Evolutionary conservation across 2,329 filamentous ascomycete genomes (phyloP), one percentile per base, ranked within the genome.

Genomic region (Xylaria sp.): DNA sequence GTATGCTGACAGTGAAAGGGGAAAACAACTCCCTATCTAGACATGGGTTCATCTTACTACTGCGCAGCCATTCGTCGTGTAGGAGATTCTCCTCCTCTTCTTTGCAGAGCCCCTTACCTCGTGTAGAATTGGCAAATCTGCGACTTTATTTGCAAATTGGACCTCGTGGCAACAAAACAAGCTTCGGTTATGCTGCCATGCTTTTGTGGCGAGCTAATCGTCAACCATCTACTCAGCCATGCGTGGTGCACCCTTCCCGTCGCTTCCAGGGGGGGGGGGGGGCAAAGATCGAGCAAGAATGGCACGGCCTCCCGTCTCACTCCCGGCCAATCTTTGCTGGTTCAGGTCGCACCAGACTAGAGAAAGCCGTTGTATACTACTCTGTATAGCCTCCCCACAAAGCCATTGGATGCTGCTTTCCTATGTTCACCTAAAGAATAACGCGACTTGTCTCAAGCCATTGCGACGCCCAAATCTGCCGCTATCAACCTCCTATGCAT

Each of bases 291-390:
- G 57, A 31, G 25, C 57, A 55, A 55, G 53, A 60, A 48, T 65
- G 46, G 63, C 60, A 65, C 60, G 63, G 60, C 63, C 60, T 63
- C 60, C 63, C 63, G 63, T 65, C 58, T 59, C 62, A 53, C 59
- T 62, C 62, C 58, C 59, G 21, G 43, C 27, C 35, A 27, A 27
- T 60, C 27, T 7, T 46, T 31, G 43, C 46, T 13, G 27, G 25
- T 54, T 19, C 60, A 41, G n/a, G n/a, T n/a, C n/a, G n/a, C n/a
- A 62, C 49, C 40, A 31, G 33, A 47, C 19, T 43, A 33, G 29
- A 51, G 37, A 57, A 27, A 43, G 37, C 54, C 54, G 54, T 57
- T 57, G 46, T 38, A 3, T n/a, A n/a, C n/a, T n/a, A n/a, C n/a
- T n/a, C n/a, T n/a, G 33, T 35, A 13, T 11, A 49, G 43, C 27